Base-by-base conservation (phyloP, 2,329 filamentous ascomycete genomes). In the Aspergillus quadricinctus region DNA sequence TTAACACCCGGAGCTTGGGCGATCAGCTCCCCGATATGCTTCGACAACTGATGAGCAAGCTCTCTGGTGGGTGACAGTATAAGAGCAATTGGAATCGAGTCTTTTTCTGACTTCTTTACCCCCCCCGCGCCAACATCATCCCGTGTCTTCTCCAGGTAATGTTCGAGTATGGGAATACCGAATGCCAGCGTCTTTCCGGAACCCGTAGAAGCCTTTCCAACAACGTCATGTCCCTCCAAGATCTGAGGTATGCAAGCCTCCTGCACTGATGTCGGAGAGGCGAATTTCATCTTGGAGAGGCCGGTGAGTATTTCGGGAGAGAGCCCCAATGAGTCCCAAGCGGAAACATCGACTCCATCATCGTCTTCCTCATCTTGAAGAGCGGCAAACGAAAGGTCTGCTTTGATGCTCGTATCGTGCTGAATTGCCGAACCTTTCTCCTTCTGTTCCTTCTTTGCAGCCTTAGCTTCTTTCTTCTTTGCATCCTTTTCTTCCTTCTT, bases 101-200 rank as follows among this genome's bases (percentile, higher is more conserved):
- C 67, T 40, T 76, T 67, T 28, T 77, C 74, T 25, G 77, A 73
- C 53, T 75, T 67, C 10, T 77, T 73, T 19, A 72, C 72, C 23
- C 72, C 72, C 14, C 53, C 55, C 31, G 19, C n/a, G 14, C 23
- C 1, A 25, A 14, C 1, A 23, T 65, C 64, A 48, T 64, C 62
- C 3, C 61, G 61, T 53, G 71, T 72, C 55, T 69, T 69, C 57
- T 83, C 81, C 6, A 99, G 75, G 80, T 88, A 97, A 54, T 83
- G 81, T 72, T 99, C 92, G 9, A 97, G 79, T 55, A 99, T 94
- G 0, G 94, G 94, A 60, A 99, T 92, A 1, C 88, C 91, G 72
- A 96, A 99, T 0, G 94, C 93, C 48, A 99, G 78, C 0, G 94
- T 99, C 76, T 99, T 99, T 65, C 94, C 94, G 14, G 94, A 97